Conservation (phyloP, 345 rosid species). For the Populus euphratica region DNA sequence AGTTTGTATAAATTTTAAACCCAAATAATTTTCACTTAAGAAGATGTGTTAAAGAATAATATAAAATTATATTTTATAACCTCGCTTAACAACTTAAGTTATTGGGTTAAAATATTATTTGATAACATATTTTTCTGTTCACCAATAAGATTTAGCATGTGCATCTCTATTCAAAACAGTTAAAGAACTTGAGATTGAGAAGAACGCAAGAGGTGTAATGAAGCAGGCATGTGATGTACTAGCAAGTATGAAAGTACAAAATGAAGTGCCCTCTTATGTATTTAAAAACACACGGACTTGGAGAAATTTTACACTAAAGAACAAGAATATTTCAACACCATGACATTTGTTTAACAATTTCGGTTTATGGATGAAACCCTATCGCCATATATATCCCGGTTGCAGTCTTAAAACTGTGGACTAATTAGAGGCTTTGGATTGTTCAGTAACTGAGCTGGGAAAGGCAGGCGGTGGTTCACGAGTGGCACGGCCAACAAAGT, state of each 20-base stretch:
- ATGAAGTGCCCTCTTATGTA: neutral
- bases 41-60: no score
- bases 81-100: no score
- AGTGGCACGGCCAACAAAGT: conserved; percentile 27
- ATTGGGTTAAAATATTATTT: no score
- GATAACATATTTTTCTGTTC: neutral
- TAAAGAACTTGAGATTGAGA: no score
- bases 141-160: no score
- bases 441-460: neutral
- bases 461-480: conserved; percentile 7
- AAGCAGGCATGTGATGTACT: no score
- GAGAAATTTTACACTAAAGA: neutral
- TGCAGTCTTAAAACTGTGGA: neutral
- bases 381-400: neutral
- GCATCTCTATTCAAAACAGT: no score
- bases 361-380: neutral
- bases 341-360: neutral
- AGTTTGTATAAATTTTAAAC: no score
- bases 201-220: no score
- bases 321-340: neutral
- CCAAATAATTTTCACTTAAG: no score
- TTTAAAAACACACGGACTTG: neutral
- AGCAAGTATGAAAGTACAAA: no score
- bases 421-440: neutral
- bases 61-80: no score